These are phyloP conservation scores for Chrysanthemum lavandulifolium DNA, from an alignment of 129 eudicot species.

Conservation along the genomic window DNA sequence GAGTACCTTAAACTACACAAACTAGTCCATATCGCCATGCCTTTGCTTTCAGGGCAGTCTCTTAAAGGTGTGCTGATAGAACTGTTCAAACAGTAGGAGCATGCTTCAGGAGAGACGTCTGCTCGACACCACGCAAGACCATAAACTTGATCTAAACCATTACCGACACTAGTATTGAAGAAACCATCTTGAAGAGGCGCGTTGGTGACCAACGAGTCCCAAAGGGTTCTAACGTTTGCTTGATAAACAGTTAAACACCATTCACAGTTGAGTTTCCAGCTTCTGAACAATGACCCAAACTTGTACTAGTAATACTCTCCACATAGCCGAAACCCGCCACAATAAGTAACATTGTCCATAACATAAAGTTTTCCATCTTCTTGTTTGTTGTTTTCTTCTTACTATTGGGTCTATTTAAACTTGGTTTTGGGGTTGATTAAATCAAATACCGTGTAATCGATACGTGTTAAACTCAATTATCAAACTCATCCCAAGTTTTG, in stretches of 20 bases:
- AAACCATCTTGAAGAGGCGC: slow-evolving; percentile 9
- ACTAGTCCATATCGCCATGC: background rate
- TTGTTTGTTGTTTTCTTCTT: background rate
- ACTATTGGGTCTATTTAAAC: background rate
- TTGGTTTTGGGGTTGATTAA: background rate
- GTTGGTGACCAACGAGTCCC: background rate
- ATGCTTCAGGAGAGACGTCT: background rate
- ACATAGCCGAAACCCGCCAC: slow-evolving; percentile 1
- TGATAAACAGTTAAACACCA: slow-evolving; percentile 4
- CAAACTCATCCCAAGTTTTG: slow-evolving; percentile 14
- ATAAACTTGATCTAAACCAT: slow-evolving; percentile 3
- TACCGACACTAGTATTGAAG: slow-evolving; percentile 12
- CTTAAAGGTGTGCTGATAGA: background rate
- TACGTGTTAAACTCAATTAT: slow-evolving; percentile 23
- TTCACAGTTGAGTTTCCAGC: slow-evolving; percentile 11
- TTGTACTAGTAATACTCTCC: background rate
- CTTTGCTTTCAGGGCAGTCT: background rate
- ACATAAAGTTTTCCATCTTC: slow-evolving; percentile 20
- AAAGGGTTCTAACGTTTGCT: slow-evolving; percentile 11
- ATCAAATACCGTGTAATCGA: slow-evolving; percentile 1
- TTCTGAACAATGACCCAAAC: background rate
- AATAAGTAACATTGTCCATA: slow-evolving; percentile 10
- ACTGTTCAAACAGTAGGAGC: background rate
- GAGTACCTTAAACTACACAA: slow-evolving; percentile 9
- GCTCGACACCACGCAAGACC: too few species aligned